Evolutionary conservation across 805 yeast genomes (phyloP).

Genomic region (Kazachstania kunashirensis): DNA sequence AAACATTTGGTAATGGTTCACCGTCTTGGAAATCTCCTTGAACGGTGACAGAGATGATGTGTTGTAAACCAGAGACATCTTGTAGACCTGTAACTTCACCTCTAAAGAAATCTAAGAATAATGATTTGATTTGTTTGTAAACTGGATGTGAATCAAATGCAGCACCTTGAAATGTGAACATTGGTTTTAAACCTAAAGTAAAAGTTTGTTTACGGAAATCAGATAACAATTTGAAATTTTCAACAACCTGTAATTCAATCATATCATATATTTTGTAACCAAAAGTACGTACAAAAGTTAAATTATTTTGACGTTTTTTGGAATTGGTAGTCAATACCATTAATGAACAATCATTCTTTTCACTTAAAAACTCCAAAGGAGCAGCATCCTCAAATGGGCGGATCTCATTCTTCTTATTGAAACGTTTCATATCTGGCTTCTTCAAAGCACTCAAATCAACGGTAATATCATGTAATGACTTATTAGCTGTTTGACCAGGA

Average conservation of each 20-base stretch:
- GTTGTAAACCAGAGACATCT: slow-evolving; percentile 92
- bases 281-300: slow-evolving; percentile 83
- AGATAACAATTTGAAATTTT: slow-evolving; percentile 57
- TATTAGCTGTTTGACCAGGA: slow-evolving; percentile 77
- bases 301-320: slow-evolving; percentile 87
- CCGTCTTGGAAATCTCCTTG: slow-evolving; percentile 67
- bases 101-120: slow-evolving; percentile 83
- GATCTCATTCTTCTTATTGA: slow-evolving; percentile 78
- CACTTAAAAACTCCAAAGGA: slow-evolving; percentile 82
- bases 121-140: slow-evolving; percentile 73
- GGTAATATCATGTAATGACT: slow-evolving; percentile 77
- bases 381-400: slow-evolving; percentile 88
- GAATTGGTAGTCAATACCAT: slow-evolving; percentile 70
- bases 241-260: slow-evolving; percentile 74
- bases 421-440: slow-evolving; percentile 82
- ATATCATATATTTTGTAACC: slow-evolving; percentile 85
- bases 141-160: slow-evolving; percentile 85
- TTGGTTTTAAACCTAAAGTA: slow-evolving; percentile 83
- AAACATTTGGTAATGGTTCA: slow-evolving; percentile 62
- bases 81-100: slow-evolving; percentile 73
- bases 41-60: slow-evolving; percentile 71
- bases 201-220: slow-evolving; percentile 79
- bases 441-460: slow-evolving; percentile 82
- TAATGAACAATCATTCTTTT: slow-evolving; percentile 85
- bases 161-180: slow-evolving; percentile 88